Base-by-base conservation (phyloP, 78 protist species). In the Dictyostelium firmibasis region DNA sequence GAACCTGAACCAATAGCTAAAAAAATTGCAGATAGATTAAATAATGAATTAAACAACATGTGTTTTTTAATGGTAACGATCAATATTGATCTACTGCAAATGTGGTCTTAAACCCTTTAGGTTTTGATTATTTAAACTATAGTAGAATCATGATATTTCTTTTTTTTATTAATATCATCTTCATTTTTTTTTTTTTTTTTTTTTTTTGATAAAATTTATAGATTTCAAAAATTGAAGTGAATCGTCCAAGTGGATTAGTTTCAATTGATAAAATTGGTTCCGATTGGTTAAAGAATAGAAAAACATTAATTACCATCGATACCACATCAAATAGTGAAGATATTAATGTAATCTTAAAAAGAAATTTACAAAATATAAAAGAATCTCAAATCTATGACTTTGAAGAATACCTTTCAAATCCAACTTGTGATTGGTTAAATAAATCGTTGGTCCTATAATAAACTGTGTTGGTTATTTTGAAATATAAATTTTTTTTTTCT, bases 341-440 rank as follows among this genome's bases (percentile, higher is more conserved):
- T 41, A 84, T 60, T 41, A 81, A 69, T 47, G 33, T 6, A 69
- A 50, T 35, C 4, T 27, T 89, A 64, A 62, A 78, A 70, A 18
- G 57, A 64, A 27, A n/a, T 69, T 43, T 89, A 18, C 31, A 43
- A 44, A 41, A n/a, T 14, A 62, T 29, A 14, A 89, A 77, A 81
- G 69, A 67, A 29, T 64, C 47, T 29, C 27, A 18, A 31, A 27
- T 88, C 5, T 36, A 36, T 62, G 94, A 89, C 70, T 89, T 89
- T 69, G 94, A 89, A 69, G 94, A 89, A n/a, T 89, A 89, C n/a
- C n/a, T 81, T 29, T 64, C 70, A 43, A 77, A 89, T 44, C 94
- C 94, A 69, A 81, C 94, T 25, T 11, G 18, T 20, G 94, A 89
- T 70, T 89, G 94, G 94, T 69, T 81, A 81, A 85, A 85, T 50